Conservation (phyloP, 169 alveolate species). For the Cyclospora cayetanensis region DNA sequence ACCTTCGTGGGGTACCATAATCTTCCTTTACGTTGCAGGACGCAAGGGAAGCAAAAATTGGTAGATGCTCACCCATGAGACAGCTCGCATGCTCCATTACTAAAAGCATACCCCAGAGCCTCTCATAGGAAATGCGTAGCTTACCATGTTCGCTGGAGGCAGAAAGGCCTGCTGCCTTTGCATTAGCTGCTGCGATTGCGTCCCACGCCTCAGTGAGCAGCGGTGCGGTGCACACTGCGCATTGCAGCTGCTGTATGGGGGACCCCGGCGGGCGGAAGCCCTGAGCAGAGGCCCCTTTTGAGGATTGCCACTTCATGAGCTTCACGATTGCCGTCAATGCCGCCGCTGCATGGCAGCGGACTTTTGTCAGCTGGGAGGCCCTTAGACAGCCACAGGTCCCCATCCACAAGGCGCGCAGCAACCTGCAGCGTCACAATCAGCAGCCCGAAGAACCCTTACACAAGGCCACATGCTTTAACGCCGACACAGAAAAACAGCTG, state of each 20-base stretch:
- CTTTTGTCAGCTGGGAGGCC: conserved; percentile 44
- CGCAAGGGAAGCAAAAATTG: no score
- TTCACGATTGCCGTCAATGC: conserved; percentile 28
- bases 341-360: conserved; percentile 51
- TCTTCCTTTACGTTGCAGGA: no score
- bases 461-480: no score
- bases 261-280: not conserved
- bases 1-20: no score
- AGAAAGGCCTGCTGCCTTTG: not conserved
- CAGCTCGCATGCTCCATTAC: no score
- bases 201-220: conserved; percentile 28
- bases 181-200: conserved; percentile 38
- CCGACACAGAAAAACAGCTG: no score
- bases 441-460: no score
- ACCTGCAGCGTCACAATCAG: conserved; percentile 34
- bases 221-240: not conserved
- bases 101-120: no score
- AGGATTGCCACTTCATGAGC: not conserved
- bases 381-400: conserved; percentile 15
- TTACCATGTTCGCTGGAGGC: not conserved
- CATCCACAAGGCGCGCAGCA: conserved; percentile 12
- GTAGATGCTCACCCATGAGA: no score
- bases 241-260: not conserved
- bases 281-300: no score
- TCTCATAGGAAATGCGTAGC: no score